These are phyloP conservation scores for Camellia oleifera DNA, from an alignment of 179 eudicot genomes.

Conservation along the genomic window DNA sequence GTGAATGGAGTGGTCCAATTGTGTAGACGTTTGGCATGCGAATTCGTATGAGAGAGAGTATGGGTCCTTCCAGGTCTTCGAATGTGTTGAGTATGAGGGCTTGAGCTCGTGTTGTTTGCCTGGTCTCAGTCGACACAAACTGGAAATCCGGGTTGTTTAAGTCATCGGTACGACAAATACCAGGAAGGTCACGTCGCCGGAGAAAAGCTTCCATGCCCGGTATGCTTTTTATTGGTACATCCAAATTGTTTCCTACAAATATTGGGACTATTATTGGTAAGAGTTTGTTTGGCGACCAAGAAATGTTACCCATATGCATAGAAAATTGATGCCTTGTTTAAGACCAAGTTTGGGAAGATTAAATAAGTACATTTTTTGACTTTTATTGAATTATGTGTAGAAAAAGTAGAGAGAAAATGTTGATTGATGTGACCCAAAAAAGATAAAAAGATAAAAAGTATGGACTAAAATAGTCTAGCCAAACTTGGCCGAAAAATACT, in stretches of 20 bases:
- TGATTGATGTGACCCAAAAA: no score
- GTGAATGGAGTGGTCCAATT: constrained; percentile 39
- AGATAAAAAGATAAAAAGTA: no score
- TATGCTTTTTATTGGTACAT: not conserved
- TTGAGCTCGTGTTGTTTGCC: constrained; percentile 31
- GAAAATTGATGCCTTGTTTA: no score
- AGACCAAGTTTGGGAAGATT: no score
- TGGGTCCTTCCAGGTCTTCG: constrained; percentile 50
- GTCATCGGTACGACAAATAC: constrained; percentile 13
- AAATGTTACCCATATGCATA: no score
- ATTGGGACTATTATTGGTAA: no score
- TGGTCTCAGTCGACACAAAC: constrained; percentile 16
- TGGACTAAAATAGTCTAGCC: no score
- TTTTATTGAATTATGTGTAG: no score
- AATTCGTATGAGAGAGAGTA: constrained; percentile 32
- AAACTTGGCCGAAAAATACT: no score
- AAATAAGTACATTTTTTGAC: no score
- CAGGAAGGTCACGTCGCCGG: constrained; percentile 24
- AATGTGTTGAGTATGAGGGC: constrained; percentile 63
- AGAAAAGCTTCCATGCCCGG: constrained; percentile 26
- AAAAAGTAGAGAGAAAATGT: no score
- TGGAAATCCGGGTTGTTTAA: constrained; percentile 15
- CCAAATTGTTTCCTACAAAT: constrained; percentile 10
- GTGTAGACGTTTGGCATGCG: constrained; percentile 42
- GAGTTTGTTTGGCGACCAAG: not conserved